phyloP scores from a whole-genome alignment of 208 protist genomes.

The Naegleria gruberi region DNA sequence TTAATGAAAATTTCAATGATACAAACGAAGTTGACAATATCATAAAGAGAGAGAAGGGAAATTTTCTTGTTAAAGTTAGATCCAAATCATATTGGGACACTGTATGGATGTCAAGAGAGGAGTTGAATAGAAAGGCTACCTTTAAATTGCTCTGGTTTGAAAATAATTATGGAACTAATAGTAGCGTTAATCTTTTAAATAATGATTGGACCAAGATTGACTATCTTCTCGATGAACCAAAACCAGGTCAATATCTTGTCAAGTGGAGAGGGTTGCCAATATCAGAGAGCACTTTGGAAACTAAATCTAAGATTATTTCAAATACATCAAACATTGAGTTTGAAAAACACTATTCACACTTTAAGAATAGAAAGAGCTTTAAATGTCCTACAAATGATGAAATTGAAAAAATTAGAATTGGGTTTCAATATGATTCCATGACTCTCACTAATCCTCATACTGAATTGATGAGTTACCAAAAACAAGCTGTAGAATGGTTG shows the following conservation, averaged over 20 bases:
- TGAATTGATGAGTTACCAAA: slow-evolving; percentile 70
- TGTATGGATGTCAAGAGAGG: neutral
- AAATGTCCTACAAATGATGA: neutral
- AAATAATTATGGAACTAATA: neutral
- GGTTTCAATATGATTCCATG: neutral
- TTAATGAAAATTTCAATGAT: neutral
- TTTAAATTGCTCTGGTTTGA: neutral
- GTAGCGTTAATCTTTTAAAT: neutral
- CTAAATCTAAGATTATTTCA: neutral
- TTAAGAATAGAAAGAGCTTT: neutral
- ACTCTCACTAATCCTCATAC: neutral
- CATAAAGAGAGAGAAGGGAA: neutral
- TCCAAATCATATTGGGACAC: neutral
- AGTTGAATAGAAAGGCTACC: neutral
- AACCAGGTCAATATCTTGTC: neutral
- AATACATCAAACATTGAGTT: too few relatives aligned
- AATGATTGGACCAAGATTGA: neutral
- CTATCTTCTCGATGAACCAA: neutral
- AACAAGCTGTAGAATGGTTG: slow-evolving; percentile 97
- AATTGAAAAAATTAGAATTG: neutral
- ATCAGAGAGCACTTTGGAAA: neutral
- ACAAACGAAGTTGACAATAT: neutral
- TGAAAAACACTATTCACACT: too few relatives aligned
- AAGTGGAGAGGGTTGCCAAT: neutral
- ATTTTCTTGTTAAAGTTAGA: neutral